These are phyloP conservation scores for Noccaea bulbosa DNA, from an alignment of 345 rosid species.

Conservation along the genomic window DNA sequence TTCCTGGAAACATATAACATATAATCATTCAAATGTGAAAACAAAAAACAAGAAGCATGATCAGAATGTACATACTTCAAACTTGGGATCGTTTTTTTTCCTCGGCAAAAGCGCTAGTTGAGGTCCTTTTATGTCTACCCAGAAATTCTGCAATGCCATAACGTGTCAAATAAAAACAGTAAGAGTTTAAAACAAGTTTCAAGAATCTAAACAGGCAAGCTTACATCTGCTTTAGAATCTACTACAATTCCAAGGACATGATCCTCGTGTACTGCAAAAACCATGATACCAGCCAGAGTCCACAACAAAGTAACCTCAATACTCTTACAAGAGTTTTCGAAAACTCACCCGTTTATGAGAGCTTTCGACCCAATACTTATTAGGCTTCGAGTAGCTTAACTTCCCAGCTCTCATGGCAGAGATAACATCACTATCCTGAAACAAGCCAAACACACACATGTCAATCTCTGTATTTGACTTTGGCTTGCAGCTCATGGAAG, in stretches of 20 bases:
- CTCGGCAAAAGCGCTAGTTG: slow-evolving; percentile 76
- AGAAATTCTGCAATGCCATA: slow-evolving; percentile 70
- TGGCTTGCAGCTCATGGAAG: not conserved
- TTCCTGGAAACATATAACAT: no score
- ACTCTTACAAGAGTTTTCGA: not conserved
- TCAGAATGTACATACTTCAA: slow-evolving; percentile 51
- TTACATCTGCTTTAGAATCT: slow-evolving; percentile 78
- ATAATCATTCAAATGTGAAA: not conserved
- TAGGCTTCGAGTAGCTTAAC: slow-evolving; percentile 64
- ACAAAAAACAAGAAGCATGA: slow-evolving; percentile 4
- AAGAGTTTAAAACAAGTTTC: no score
- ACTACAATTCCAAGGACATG: slow-evolving; percentile 81
- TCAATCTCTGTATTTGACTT: slow-evolving; percentile 4
- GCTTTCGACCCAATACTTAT: slow-evolving; percentile 51
- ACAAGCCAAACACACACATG: slow-evolving; percentile 20
- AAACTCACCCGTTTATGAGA: slow-evolving; percentile 79
- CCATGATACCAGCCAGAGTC: no score
- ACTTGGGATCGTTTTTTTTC: slow-evolving; percentile 78
- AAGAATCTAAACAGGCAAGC: slow-evolving; percentile 35
- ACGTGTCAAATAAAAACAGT: no score
- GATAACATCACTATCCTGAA: slow-evolving; percentile 70
- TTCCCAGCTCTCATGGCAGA: slow-evolving; percentile 77
- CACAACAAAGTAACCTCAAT: slow-evolving; percentile 5
- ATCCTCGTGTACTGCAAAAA: slow-evolving; percentile 78
- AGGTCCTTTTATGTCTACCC: slow-evolving; percentile 83